Conservation (phyloP, 2,329 filamentous ascomycete species). For the Aspergillus versicolor region DNA sequence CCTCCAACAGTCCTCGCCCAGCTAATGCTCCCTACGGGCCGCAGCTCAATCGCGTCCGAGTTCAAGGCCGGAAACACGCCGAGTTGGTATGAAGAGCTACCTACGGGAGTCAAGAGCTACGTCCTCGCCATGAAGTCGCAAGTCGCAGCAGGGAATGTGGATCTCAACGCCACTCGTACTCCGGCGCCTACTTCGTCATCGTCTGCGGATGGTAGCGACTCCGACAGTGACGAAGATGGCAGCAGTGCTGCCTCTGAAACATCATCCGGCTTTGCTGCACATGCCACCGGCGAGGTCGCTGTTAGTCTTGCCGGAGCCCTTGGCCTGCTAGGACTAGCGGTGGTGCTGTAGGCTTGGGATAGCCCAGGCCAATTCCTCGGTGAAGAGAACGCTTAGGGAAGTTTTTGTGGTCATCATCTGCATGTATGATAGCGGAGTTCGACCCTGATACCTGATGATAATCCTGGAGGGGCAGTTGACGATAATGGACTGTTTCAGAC, state of each 20-base stretch:
- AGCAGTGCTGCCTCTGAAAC: neutral
- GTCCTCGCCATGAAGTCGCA: slow-evolving; percentile 31
- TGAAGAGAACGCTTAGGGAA: neutral
- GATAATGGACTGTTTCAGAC: neutral
- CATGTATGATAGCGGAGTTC: neutral
- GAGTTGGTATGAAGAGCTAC: slow-evolving; percentile 32
- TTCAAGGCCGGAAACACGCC: slow-evolving; percentile 34
- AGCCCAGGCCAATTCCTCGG: neutral
- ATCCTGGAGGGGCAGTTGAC: neutral
- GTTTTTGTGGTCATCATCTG: neutral
- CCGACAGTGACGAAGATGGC: neutral
- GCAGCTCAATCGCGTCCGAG: slow-evolving; percentile 30
- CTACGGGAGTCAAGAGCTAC: slow-evolving; percentile 33
- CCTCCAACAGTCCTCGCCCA: slow-evolving; percentile 31
- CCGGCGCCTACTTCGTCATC: neutral
- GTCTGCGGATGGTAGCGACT: neutral
- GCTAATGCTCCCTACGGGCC: slow-evolving; percentile 28
- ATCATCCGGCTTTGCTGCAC: neutral
- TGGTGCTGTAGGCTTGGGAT: slow-evolving; percentile 2
- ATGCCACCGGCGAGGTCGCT: slow-evolving; percentile 8
- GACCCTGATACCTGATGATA: neutral
- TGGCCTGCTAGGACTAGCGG: neutral
- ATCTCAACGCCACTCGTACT: neutral
- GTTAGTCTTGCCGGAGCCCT: neutral
- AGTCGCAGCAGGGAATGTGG: slow-evolving; percentile 17